Percentiles rank a stretch among this genome's conserved stretches.
Evolutionary conservation across 495 filamentous ascomycete genomes (phyloP).

Genomic region (Penicillium diatomitis): DNA sequence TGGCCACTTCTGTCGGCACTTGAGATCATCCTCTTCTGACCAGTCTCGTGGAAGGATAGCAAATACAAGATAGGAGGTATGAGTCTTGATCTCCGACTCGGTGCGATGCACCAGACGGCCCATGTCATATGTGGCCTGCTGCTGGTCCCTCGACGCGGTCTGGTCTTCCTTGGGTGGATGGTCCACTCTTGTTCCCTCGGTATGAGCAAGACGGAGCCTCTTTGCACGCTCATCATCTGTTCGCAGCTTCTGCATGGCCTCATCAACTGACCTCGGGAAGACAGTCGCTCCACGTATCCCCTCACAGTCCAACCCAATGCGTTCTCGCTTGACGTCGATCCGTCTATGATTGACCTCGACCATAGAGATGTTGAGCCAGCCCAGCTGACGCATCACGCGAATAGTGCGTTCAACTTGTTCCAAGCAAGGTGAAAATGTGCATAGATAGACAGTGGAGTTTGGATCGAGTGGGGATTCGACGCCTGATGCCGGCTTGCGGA

Average conservation of each 20-base stretch:
- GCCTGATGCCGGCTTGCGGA: slow-evolving; percentile 43
- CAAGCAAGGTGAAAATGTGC: slow-evolving; percentile 93
- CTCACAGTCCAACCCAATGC: slow-evolving; percentile 55
- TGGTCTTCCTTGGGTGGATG: neutral
- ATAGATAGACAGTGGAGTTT: slow-evolving; percentile 57
- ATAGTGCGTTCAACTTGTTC: slow-evolving; percentile 87
- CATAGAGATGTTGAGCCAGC: slow-evolving; percentile 91
- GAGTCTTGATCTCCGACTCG: slow-evolving; percentile 84
- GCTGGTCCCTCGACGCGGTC: neutral
- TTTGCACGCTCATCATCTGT: slow-evolving; percentile 60
- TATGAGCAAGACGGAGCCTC: slow-evolving; percentile 38
- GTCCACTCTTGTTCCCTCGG: neutral
- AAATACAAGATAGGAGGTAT: slow-evolving; percentile 94
- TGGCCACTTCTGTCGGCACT: slow-evolving; percentile 52
- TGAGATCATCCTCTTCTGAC: slow-evolving; percentile 73
- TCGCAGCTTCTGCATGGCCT: slow-evolving; percentile 62
- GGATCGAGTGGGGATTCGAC: slow-evolving; percentile 59
- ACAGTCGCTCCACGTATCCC: slow-evolving; percentile 50
- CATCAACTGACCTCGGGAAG: slow-evolving; percentile 59
- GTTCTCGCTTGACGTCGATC: slow-evolving; percentile 73
- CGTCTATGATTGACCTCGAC: slow-evolving; percentile 69
- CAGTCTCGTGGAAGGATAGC: slow-evolving; percentile 79
- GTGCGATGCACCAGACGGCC: slow-evolving; percentile 69
- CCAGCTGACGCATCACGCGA: slow-evolving; percentile 61
- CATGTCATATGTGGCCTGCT: slow-evolving; percentile 39